Evolutionary conservation across 805 yeast species (phyloP).

Genomic region (Blastobotrys peoriensis): DNA sequence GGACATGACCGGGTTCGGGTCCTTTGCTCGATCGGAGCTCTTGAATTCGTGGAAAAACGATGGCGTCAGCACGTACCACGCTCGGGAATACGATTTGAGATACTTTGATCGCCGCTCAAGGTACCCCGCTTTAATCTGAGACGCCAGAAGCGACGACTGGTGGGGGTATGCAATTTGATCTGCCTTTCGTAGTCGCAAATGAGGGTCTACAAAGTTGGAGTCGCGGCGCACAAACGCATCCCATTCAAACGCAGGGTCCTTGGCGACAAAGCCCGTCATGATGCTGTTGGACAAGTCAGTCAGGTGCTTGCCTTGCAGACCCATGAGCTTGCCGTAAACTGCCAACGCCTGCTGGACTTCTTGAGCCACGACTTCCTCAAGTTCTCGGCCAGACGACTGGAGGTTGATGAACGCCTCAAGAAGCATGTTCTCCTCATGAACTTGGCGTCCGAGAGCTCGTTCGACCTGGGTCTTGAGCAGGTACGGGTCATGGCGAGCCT

Average conservation of each 20-base stretch:
- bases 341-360: conserved; percentile 81
- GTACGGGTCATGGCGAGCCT: conserved; percentile 72
- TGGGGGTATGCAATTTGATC: conserved; percentile 60
- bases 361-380: conserved; percentile 79
- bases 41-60: conserved; percentile 87
- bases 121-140: conserved; percentile 66
- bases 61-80: conserved; percentile 88
- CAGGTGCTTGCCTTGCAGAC: conserved; percentile 31
- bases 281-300: conserved; percentile 55
- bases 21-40: conserved; percentile 72
- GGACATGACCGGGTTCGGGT: conserved; percentile 78
- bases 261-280: conserved; percentile 67
- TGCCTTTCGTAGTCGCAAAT: conserved; percentile 53
- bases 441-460: conserved; percentile 67
- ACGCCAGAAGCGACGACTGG: conserved; percentile 63
- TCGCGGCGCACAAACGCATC: conserved; percentile 71
- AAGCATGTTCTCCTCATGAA: conserved; percentile 76
- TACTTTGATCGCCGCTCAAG: conserved; percentile 88
- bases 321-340: conserved; percentile 62
- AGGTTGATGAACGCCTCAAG: conserved; percentile 85
- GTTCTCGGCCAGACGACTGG: conserved; percentile 80
- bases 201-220: conserved; percentile 60
- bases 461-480: conserved; percentile 67
- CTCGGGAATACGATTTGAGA: conserved; percentile 82
- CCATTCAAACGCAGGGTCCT: conserved; percentile 84